A percentile compares a stretch with the other conserved stretches of the same genome.
phyloP scores from a whole-genome alignment of 2,329 filamentous ascomycete species.

The Hirsutella minnesotensis region DNA sequence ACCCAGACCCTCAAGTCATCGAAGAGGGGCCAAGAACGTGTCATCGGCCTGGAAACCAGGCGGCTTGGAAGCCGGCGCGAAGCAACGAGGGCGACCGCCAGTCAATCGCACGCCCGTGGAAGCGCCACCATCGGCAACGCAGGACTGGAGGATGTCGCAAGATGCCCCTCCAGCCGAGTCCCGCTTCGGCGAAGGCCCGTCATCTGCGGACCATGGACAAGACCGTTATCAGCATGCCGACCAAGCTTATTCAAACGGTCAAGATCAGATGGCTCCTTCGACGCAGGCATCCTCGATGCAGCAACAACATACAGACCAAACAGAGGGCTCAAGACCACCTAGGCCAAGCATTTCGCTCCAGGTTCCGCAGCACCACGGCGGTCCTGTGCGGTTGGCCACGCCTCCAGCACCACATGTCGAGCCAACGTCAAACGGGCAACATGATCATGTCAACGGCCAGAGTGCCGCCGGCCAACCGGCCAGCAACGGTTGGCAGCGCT shows the following conservation, averaged over 20 bases:
- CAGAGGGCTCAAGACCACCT: constrained; percentile 13
- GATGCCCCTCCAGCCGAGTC: constrained; percentile 10
- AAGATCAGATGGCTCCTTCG: neutral
- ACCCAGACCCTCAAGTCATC: constrained; percentile 28
- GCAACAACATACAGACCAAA: constrained; percentile 6
- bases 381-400: constrained; percentile 51
- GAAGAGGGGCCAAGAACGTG: constrained; percentile 72
- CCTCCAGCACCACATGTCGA: constrained; percentile 15
- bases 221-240: constrained; percentile 1
- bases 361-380: constrained; percentile 40
- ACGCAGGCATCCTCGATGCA: neutral
- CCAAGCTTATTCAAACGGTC: neutral
- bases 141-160: constrained; percentile 39
- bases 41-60: constrained; percentile 80
- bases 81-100: constrained; percentile 68
- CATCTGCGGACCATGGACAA: neutral
- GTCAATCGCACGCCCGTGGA: constrained; percentile 49
- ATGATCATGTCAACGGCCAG: too few species aligned
- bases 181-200: constrained; percentile 10
- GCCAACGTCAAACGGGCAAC: too few species aligned
- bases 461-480: too few species aligned
- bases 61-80: constrained; percentile 50
- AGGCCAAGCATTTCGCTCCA: constrained; percentile 28
- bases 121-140: constrained; percentile 58
- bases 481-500: constrained; percentile 7